These are phyloP conservation scores for Cercis canadensis DNA, from an alignment of 306 rosid species.

Conservation along the genomic window DNA sequence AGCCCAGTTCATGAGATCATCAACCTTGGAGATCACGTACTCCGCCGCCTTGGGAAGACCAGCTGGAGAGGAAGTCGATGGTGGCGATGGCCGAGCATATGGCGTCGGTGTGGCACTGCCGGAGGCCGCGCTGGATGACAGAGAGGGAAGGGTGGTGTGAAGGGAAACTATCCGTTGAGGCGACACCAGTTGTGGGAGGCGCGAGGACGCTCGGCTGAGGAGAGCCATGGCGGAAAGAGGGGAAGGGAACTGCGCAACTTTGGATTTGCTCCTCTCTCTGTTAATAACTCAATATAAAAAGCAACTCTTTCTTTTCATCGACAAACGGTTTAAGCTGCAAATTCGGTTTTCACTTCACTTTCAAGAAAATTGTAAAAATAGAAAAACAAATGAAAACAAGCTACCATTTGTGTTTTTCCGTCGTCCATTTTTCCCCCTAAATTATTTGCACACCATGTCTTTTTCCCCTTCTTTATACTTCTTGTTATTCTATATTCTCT, in stretches of 20 bases:
- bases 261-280: not conserved
- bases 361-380: too few species aligned
- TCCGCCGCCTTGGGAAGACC: constrained; percentile 80
- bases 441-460: too few species aligned
- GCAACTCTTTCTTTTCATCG: too few species aligned
- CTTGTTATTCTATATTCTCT: too few species aligned
- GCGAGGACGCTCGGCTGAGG: constrained; percentile 56
- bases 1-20: constrained; percentile 81
- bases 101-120: constrained; percentile 50
- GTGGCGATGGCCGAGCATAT: constrained; percentile 53
- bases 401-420: too few species aligned
- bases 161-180: constrained; percentile 56
- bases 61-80: constrained; percentile 50
- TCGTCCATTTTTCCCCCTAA: too few species aligned
- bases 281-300: too few species aligned
- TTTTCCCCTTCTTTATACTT: too few species aligned
- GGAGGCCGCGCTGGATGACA: constrained; percentile 38
- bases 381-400: too few species aligned
- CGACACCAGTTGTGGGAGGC: constrained; percentile 56
- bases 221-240: constrained; percentile 53
- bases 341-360: too few species aligned
- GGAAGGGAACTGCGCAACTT: not conserved
- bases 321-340: too few species aligned
- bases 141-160: constrained; percentile 57
- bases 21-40: constrained; percentile 78